Conservation (phyloP, 495 filamentous ascomycete species). For the Wilcoxina mikolae region DNA sequence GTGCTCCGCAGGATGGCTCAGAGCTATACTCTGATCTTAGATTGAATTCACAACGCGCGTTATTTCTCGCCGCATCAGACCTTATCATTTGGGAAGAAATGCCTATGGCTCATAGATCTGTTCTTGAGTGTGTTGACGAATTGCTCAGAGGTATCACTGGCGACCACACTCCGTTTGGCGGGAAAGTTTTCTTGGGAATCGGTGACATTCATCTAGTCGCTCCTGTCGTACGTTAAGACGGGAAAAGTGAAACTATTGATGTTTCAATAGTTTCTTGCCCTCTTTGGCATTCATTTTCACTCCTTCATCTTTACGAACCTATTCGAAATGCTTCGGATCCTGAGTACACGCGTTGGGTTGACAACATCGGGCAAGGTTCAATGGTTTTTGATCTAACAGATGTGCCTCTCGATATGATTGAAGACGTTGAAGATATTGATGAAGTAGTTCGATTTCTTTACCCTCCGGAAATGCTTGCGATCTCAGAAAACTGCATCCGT, state of each 20-base stretch:
- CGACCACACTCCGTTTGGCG: constrained; percentile 8
- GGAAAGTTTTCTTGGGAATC: constrained; percentile 7
- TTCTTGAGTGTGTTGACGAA: constrained; percentile 4
- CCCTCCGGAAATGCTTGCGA: neutral
- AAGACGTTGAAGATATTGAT: neutral
- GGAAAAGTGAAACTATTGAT: neutral
- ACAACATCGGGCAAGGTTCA: constrained; percentile 2
- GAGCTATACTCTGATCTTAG: no score
- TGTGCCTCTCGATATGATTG: neutral
- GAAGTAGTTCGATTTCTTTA: constrained; percentile 3
- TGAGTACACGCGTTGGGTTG: constrained; percentile 2
- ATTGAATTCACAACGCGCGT: no score
- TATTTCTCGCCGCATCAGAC: no score
- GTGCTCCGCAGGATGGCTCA: no score
- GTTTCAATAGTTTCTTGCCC: constrained; percentile 3
- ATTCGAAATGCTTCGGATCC: constrained; percentile 6
- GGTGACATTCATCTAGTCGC: constrained; percentile 12
- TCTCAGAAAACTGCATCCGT: neutral
- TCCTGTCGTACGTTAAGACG: constrained; percentile 2
- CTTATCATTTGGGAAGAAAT: constrained; percentile 11
- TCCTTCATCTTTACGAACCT: constrained; percentile 2
- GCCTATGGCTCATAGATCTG: constrained; percentile 2
- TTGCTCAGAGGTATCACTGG: neutral
- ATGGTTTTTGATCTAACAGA: neutral
- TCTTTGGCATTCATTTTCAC: constrained; percentile 1